These are phyloP conservation scores for Lolium multiflorum DNA, from an alignment of 176 grass and related monocot genomes.

Conservation along the genomic window DNA sequence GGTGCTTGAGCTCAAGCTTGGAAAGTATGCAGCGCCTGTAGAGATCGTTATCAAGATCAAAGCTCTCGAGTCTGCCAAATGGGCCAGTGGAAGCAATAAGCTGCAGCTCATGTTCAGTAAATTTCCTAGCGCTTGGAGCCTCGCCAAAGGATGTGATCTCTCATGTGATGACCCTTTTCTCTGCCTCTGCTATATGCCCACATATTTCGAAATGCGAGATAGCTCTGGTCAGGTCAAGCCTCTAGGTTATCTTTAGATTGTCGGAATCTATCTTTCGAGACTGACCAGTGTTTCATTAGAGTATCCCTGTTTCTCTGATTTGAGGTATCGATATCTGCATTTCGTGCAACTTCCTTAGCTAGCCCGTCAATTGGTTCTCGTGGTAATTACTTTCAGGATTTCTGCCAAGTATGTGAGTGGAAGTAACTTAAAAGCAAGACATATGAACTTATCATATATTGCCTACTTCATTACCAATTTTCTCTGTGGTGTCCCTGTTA, in stretches of 20 bases:
- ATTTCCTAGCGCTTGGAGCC: not conserved
- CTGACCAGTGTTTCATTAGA: not conserved
- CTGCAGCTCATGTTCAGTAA: not conserved
- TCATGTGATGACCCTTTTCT: slow-evolving; percentile 13
- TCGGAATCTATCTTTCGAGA: not conserved
- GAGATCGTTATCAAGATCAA: not conserved
- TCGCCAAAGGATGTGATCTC: not conserved
- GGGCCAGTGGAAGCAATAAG: slow-evolving; percentile 8
- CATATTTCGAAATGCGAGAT: not conserved
- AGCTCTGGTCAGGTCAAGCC: slow-evolving; percentile 9
- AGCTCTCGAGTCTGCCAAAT: slow-evolving; percentile 3
- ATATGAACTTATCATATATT: not conserved
- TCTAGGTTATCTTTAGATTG: slow-evolving; percentile 2
- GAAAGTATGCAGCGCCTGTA: not conserved
- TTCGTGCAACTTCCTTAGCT: too few species aligned
- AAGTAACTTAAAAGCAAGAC: not conserved
- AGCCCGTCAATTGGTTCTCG: too few species aligned
- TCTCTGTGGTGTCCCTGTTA: not conserved
- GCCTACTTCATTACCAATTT: not conserved
- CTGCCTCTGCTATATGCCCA: slow-evolving; percentile 20
- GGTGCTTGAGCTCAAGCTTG: slow-evolving; percentile 16
- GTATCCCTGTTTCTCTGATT: not conserved
- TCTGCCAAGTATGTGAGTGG: not conserved
- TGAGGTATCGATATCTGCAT: not conserved
- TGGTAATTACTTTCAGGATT: too few species aligned